Evolutionary conservation across 768 basidiomycete genomes (phyloP), one percentile per base, ranked within the genome.

Genomic region (Psilocybe azurescens): DNA sequence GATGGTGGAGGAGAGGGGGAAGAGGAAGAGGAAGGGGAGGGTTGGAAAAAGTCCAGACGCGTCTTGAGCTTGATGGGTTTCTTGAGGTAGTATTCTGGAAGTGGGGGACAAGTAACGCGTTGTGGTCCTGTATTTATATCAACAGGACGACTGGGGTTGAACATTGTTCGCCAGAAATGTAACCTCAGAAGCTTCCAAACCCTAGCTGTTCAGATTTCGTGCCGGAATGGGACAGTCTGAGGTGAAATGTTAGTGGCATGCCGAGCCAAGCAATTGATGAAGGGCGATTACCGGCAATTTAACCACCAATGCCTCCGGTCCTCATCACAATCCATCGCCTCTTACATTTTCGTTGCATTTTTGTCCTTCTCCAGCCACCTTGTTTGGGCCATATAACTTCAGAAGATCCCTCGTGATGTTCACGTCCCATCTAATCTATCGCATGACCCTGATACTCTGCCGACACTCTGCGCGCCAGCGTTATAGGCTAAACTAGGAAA

Each of bases 271-370:
- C 8, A 7, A 38, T 32, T 53, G 33, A 36, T 33, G 16, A 53
- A 36, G n/a, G 52, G 52, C 13, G 16, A 36, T 53, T 53, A 33
- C 33, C 52, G 52, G 33, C n/a, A 52, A 38, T 36, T 36, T 53
- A 16, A 7, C 52, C 32, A 32, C n/a, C 11, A 53, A n/a, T 53
- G 32, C 30, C 29, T 53, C 52, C 52, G 52, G 6, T 4, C 5
- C 32, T 14, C 16, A 14, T 13, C 33, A 38, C 13, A 33, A 36
- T 24, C n/a, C n/a, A 18, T 9, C 11, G 16, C 52, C 6, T 33
- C 33, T 5, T 33, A 9, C n/a, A 5, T 53, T 30, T 32, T 24
- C 24, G 24, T 24, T 52, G 20, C 3, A 10, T 29, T 16, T 32
- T 30, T n/a, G 13, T 16, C 29, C n/a, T 33, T 38, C 32, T 53